phyloP scores from a whole-genome alignment of 768 basidiomycete species.

The Lentinula detonsa region DNA sequence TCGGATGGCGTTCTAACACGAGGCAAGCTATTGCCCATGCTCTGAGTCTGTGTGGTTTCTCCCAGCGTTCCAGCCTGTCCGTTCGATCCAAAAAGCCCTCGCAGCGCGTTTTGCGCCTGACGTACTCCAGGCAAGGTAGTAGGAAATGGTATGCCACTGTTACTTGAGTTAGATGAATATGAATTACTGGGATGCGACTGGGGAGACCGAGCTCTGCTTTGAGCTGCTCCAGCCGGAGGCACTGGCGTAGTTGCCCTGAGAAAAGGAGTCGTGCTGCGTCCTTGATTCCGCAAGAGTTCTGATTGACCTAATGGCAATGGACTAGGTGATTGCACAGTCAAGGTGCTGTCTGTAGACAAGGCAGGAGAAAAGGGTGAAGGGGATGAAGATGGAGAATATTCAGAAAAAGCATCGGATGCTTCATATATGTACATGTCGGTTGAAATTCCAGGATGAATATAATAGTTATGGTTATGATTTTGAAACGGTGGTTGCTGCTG shows the following conservation, averaged over 20 bases:
- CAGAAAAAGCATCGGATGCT: slow-evolving; percentile 5
- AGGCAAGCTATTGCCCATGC: background rate
- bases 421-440: slow-evolving; percentile 7
- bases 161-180: background rate
- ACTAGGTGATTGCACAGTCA: background rate
- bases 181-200: background rate
- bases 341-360: slow-evolving; percentile 2
- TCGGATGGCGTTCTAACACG: background rate
- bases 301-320: background rate
- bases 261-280: background rate
- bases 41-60: background rate
- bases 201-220: background rate
- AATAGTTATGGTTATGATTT: background rate
- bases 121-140: background rate
- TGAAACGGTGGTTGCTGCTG: background rate
- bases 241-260: background rate
- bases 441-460: background rate
- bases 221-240: background rate
- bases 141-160: background rate
- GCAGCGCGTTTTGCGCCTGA: slow-evolving; percentile 1
- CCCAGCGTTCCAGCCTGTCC: background rate
- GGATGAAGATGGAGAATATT: slow-evolving; percentile 1
- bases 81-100: slow-evolving; percentile 1
- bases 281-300: background rate
- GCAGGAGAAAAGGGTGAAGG: background rate